Evolutionary conservation across 2,329 filamentous ascomycete genomes (phyloP), one percentile per base, ranked within the genome.

Genomic region (Trichoderma atrobrunneum): DNA sequence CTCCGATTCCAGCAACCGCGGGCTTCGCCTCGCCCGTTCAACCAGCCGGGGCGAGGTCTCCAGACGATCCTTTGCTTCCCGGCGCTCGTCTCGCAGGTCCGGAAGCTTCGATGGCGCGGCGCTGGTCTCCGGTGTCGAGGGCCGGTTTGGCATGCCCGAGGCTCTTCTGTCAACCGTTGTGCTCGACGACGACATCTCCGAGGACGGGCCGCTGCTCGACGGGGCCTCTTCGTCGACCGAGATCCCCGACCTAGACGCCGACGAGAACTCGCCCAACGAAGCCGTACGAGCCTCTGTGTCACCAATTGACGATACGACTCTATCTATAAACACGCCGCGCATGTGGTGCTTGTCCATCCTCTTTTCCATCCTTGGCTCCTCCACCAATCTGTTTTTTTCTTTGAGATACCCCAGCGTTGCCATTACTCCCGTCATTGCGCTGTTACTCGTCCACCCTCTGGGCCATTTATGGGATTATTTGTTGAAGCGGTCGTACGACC

Each of bases 391-490:
- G 54, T 96, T 97, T 84, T 97, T 97, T 84, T 95, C 93, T 43
- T 85, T 97, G 79, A 88, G 94, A 87, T 97, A 96, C 85, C 94
- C 94, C 32, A 96, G 93, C 80, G 93, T 97, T 80, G 92, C 92
- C 73, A 95, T 97, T 78, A 95, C 93, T 26, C 93, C 93, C 51
- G 92, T 97, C 75, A 97, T 97, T 83, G 93, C 93, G 34, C 86
- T 96, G 77, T 85, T 97, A 72, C 89, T 97, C 71, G 93, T 94
- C 61, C 94, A 96, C 78, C 94, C 94, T 2, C 87, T 97, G 70
- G 94, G 94, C 73, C 88, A 93, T 28, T 79, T 94, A 32, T 95
- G 94, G 92, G 94, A 97, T 78, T 86, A 88, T 70, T 64, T 90
- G 5, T 82, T 96, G 26, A 94, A 94, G 82, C 84, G 92, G 24